These are phyloP conservation scores for Gilbertella persicaria DNA, from an alignment of 371 early-diverging fungal genomes.

Conservation along the genomic window DNA sequence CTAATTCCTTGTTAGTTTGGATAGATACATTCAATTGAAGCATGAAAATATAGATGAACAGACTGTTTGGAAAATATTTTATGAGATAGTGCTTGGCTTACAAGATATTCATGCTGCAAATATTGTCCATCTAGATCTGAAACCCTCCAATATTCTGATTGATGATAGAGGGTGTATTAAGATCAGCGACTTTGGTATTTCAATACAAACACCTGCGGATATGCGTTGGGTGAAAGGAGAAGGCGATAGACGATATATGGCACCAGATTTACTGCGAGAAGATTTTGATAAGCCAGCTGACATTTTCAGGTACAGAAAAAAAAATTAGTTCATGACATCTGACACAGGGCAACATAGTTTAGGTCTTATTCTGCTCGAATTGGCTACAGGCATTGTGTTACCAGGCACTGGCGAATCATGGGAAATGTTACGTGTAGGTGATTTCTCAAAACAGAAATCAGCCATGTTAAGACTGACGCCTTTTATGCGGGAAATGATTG, in stretches of 20 bases:
- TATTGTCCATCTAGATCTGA: conserved; percentile 86
- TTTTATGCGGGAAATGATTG: conserved; percentile 51
- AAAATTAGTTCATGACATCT: too few species aligned
- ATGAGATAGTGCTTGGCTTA: conserved; percentile 76
- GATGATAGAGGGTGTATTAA: conserved; percentile 64
- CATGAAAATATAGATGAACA: conserved; percentile 57
- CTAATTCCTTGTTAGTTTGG: conserved; percentile 18
- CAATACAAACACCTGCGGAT: conserved; percentile 61
- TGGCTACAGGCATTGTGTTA: conserved; percentile 75
- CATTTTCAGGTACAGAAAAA: conserved; percentile 72
- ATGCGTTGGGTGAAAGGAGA: conserved; percentile 61
- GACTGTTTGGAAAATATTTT: conserved; percentile 77
- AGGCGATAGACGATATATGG: conserved; percentile 96
- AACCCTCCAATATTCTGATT: conserved; percentile 87
- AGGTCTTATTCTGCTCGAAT: conserved; percentile 90
- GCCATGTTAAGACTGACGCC: conserved; percentile 15
- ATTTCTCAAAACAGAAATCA: conserved; percentile 57
- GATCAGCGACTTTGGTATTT: conserved; percentile 90
- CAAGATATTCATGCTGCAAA: conserved; percentile 70
- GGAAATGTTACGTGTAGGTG: conserved; percentile 79
- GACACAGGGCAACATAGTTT: conserved; percentile 52
- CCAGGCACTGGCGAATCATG: conserved; percentile 88
- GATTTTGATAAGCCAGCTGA: conserved; percentile 83
- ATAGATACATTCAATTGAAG: conserved; percentile 24
- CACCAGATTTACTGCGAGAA: conserved; percentile 87